These are phyloP conservation scores for Thalassiosira mediterranea DNA, from an alignment of 352 stramenopile species.

Conservation along the genomic window DNA sequence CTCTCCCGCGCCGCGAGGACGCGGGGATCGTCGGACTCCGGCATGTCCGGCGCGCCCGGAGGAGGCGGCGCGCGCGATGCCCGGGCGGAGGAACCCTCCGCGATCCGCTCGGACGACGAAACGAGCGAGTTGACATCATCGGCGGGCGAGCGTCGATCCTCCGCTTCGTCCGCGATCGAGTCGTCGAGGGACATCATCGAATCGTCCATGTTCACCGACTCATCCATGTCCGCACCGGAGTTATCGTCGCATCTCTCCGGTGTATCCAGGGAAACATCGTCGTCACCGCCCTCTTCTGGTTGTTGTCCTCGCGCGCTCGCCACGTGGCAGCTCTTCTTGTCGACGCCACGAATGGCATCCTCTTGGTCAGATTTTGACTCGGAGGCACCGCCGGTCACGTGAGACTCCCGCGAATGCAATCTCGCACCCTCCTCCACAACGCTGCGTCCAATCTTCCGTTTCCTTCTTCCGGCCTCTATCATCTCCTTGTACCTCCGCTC, in stretches of 20 bases:
- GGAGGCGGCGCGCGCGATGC: neutral
- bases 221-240: conserved; percentile 32
- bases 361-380: neutral
- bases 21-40: conserved; percentile 58
- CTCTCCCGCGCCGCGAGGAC: conserved; percentile 57
- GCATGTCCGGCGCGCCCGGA: conserved; percentile 11
- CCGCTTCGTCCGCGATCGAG: conserved; percentile 1
- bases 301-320: conserved; percentile 3
- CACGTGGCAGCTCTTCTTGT: neutral
- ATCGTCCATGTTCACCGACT: conserved; percentile 32
- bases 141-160: neutral
- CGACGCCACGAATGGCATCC: conserved; percentile 6
- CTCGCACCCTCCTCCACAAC: neutral
- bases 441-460: neutral
- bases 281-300: neutral
- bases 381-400: neutral
- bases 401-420: neutral
- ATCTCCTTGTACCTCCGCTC: conserved; percentile 18
- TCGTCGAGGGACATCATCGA: conserved; percentile 25
- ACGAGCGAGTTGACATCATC: neutral
- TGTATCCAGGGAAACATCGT: neutral
- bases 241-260: conserved; percentile 1
- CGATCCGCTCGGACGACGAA: neutral
- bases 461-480: neutral
- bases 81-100: neutral